Evolutionary conservation across 768 basidiomycete species (phyloP).

Genomic region (Hygrophoropsis aurantiaca): DNA sequence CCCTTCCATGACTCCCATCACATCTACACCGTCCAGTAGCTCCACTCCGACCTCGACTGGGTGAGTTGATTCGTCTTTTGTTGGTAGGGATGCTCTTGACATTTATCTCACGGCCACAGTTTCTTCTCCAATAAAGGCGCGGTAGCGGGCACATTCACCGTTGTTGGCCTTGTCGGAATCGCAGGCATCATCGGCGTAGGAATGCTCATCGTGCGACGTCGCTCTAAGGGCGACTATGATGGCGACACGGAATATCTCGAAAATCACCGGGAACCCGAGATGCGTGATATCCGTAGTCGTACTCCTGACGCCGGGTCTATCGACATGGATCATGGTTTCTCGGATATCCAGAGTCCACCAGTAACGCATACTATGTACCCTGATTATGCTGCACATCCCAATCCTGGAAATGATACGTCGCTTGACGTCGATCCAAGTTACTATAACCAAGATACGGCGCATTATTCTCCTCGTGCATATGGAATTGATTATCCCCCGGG

Average conservation of each 20-base stretch:
- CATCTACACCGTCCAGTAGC: slow-evolving; percentile 12
- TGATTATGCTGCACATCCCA: slow-evolving; percentile 8
- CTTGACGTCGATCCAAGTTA: slow-evolving; percentile 11
- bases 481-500: slow-evolving; percentile 28
- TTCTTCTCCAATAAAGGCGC: slow-evolving; percentile 49
- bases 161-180: slow-evolving; percentile 36
- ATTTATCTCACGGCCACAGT: slow-evolving; percentile 21
- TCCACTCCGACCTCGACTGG: slow-evolving; percentile 16
- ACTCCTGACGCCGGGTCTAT: slow-evolving; percentile 7
- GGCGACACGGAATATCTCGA: slow-evolving; percentile 31
- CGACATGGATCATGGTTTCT: slow-evolving; percentile 21
- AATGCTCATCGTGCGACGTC: slow-evolving; percentile 30
- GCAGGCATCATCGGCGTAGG: slow-evolving; percentile 29
- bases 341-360: slow-evolving; percentile 19
- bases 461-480: slow-evolving; percentile 21
- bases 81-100: slow-evolving; percentile 1
- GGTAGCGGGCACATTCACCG: slow-evolving; percentile 45
- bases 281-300: slow-evolving; percentile 6
- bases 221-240: slow-evolving; percentile 14
- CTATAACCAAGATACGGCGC: slow-evolving; percentile 17
- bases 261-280: slow-evolving; percentile 10
- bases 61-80: slow-evolving; percentile 11
- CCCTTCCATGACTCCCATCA: slow-evolving; percentile 1
- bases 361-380: slow-evolving; percentile 21
- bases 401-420: slow-evolving; percentile 3